Evolutionary conservation across 2,329 filamentous ascomycete species (phyloP).

Genomic region (Dactylellina leptospora): DNA sequence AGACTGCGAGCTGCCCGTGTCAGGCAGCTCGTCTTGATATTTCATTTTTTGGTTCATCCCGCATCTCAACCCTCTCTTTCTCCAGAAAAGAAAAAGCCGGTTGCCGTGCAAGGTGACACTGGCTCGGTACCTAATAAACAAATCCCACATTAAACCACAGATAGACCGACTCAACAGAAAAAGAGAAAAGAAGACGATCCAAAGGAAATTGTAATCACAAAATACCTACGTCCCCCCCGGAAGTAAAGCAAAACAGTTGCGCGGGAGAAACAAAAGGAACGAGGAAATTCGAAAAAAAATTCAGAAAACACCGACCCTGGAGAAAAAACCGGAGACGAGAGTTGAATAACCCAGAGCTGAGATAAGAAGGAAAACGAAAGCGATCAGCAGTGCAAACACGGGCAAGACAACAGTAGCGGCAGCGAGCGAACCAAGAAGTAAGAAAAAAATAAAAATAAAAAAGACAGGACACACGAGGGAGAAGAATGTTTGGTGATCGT

Average conservation of each 20-base stretch:
- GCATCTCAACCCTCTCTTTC: too few species aligned
- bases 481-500: slow-evolving; percentile 3
- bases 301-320: slow-evolving; percentile 49
- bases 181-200: slow-evolving; percentile 5
- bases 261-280: slow-evolving; percentile 3
- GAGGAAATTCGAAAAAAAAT: slow-evolving; percentile 6
- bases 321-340: slow-evolving; percentile 39
- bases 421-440: too few species aligned
- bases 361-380: slow-evolving; percentile 5
- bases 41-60: background rate
- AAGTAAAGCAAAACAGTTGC: slow-evolving; percentile 11
- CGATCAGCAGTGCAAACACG: background rate
- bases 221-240: slow-evolving; percentile 6
- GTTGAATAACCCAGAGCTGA: slow-evolving; percentile 14
- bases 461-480: background rate
- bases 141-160: slow-evolving; percentile 20
- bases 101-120: too few species aligned
- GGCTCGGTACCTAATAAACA: too few species aligned
- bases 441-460: background rate
- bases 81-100: background rate
- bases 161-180: slow-evolving; percentile 13
- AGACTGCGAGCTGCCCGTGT: slow-evolving; percentile 4
- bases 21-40: background rate
- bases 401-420: too few species aligned
- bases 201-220: slow-evolving; percentile 18